Percentiles rank a stretch among this genome's conserved stretches.
phyloP scores from a whole-genome alignment of 352 stramenopile genomes.

The Pythium apleroticum region DNA sequence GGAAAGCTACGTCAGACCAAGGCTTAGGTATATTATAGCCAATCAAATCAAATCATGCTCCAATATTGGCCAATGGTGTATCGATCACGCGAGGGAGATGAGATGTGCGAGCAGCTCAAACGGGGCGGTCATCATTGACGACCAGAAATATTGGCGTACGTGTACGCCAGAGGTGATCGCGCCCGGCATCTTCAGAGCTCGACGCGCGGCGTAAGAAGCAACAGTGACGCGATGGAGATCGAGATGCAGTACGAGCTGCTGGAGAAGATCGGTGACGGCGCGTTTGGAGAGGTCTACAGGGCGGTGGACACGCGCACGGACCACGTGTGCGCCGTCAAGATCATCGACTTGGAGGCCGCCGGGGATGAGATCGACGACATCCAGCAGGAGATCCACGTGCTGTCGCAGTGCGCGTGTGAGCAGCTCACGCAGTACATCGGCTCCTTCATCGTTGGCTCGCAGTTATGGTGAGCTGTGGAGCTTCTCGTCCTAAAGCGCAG shows the following conservation, averaged over 20 bases:
- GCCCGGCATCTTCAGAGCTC: not conserved
- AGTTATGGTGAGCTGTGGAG: conserved; percentile 53
- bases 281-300: conserved; percentile 84
- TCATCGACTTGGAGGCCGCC: conserved; percentile 83
- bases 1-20: conserved; percentile 18
- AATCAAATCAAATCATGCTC: conserved; percentile 5
- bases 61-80: not conserved
- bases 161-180: not conserved
- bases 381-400: conserved; percentile 89
- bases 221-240: conserved; percentile 37
- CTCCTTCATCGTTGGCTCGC: conserved; percentile 82
- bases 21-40: conserved; percentile 10
- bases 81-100: not conserved
- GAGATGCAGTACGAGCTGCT: conserved; percentile 69
- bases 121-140: conserved; percentile 8
- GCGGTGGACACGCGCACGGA: conserved; percentile 66
- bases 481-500: not conserved
- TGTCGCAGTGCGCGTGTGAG: conserved; percentile 87
- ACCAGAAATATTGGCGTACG: conserved; percentile 7
- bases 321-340: conserved; percentile 79
- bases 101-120: conserved; percentile 1
- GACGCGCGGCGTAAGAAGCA: not conserved
- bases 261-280: conserved; percentile 78
- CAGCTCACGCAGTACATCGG: conserved; percentile 90
- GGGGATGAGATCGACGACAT: conserved; percentile 87